Evolutionary conservation across 768 basidiomycete genomes (phyloP).

Genomic region (Asterophora lycoperdoides): DNA sequence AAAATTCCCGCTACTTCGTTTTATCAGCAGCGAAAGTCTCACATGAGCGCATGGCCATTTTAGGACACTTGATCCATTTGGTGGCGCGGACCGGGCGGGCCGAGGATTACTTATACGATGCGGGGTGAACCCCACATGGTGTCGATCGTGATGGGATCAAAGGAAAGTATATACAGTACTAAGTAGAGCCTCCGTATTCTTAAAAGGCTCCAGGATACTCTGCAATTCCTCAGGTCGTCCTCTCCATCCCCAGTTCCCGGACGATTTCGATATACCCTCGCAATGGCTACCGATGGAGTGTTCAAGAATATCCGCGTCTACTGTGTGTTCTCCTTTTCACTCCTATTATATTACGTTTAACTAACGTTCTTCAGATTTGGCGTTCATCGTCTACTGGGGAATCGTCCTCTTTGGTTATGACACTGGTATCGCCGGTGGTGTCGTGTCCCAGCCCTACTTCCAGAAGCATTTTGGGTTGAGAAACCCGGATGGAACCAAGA

Average conservation of each 20-base stretch:
- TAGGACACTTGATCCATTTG: too few relatives aligned
- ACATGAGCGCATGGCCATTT: too few relatives aligned
- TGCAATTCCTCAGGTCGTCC: background rate
- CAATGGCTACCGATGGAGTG: background rate
- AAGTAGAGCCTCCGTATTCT: background rate
- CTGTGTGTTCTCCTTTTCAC: slow-evolving; percentile 35
- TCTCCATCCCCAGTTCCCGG: background rate
- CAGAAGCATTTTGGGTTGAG: slow-evolving; percentile 56
- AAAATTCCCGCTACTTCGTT: too few relatives aligned
- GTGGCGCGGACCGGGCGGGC: background rate
- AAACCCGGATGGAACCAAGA: slow-evolving; percentile 36
- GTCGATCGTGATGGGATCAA: slow-evolving; percentile 5
- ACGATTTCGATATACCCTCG: background rate
- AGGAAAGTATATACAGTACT: too few relatives aligned
- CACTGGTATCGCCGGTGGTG: slow-evolving; percentile 43
- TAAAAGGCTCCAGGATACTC: background rate
- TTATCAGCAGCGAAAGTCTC: too few relatives aligned
- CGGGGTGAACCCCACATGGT: slow-evolving; percentile 1
- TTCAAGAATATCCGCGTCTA: slow-evolving; percentile 65
- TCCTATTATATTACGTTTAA: background rate
- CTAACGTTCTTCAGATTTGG: slow-evolving; percentile 46
- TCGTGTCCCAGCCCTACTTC: slow-evolving; percentile 63
- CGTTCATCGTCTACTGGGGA: slow-evolving; percentile 73
- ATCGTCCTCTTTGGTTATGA: slow-evolving; percentile 84
- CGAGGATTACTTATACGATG: background rate